phyloP scores from a whole-genome alignment of 345 rosid species.

The Gossypium mustelinum region DNA sequence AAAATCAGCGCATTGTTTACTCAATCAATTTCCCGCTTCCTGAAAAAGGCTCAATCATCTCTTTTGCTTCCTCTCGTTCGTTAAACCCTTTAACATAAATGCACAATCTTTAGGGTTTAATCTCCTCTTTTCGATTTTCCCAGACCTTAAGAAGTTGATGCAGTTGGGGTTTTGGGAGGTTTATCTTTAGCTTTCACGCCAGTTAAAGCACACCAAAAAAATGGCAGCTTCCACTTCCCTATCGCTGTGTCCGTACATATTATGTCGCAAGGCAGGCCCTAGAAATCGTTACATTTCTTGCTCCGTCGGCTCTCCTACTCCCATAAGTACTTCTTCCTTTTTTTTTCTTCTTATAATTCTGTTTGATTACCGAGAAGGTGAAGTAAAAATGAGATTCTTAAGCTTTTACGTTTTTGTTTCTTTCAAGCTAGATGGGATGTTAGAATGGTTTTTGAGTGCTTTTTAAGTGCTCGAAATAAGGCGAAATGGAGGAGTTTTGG shows the following conservation, averaged over 20 bases:
- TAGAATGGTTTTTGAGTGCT: background rate
- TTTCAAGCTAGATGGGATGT: conserved; percentile 7
- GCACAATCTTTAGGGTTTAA: conserved; percentile 24
- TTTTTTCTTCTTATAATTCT: background rate
- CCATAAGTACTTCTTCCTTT: conserved; percentile 35
- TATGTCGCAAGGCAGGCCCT: conserved; percentile 27
- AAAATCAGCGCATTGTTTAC: background rate
- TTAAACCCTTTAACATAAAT: conserved; percentile 1
- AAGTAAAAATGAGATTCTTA: background rate
- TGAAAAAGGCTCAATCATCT: background rate
- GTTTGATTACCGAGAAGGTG: conserved; percentile 1
- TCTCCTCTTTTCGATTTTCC: background rate
- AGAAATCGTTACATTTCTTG: conserved; percentile 39
- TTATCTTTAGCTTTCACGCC: conserved; percentile 27
- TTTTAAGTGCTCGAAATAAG: background rate
- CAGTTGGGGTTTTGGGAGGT: conserved; percentile 29
- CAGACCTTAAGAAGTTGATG: conserved; percentile 13
- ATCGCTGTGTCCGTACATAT: conserved; percentile 41
- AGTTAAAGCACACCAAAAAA: conserved; percentile 22
- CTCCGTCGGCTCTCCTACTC: conserved; percentile 45
- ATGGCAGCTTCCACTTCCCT: conserved; percentile 66
- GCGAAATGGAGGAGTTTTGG: background rate
- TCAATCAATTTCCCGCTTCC: conserved; percentile 37
- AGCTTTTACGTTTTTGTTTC: conserved; percentile 8
- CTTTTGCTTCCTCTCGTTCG: background rate